phyloP scores from a whole-genome alignment of 2,329 filamentous ascomycete species.

The Epichloe baconii region DNA sequence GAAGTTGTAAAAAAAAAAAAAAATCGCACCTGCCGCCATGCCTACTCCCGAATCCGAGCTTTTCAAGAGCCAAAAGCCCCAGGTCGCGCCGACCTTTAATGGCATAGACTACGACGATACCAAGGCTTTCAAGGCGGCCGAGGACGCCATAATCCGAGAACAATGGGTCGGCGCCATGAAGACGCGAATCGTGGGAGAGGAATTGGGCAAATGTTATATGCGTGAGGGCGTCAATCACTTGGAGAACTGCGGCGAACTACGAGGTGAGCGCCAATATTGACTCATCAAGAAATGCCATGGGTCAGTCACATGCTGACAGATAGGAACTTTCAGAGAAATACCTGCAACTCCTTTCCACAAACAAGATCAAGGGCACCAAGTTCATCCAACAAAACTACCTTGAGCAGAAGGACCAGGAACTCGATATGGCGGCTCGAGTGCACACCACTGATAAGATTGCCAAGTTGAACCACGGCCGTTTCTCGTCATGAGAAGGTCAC shows the following conservation, averaged over 20 bases:
- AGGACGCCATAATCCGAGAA: slow-evolving; percentile 71
- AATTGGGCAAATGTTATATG: slow-evolving; percentile 77
- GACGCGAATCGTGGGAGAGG: slow-evolving; percentile 68
- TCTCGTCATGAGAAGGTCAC: slow-evolving; percentile 15
- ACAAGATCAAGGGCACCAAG: slow-evolving; percentile 66
- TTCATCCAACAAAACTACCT: slow-evolving; percentile 71
- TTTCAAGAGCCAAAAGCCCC: slow-evolving; percentile 76
- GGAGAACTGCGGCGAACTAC: slow-evolving; percentile 70
- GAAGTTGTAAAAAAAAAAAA: background rate
- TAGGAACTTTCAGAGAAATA: slow-evolving; percentile 50
- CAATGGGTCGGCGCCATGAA: slow-evolving; percentile 89
- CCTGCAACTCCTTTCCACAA: slow-evolving; percentile 60
- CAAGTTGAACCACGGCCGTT: slow-evolving; percentile 23
- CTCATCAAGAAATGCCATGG: too few relatives aligned
- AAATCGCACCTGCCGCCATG: slow-evolving; percentile 35
- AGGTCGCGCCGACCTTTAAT: slow-evolving; percentile 70
- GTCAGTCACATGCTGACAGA: background rate
- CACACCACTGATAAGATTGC: slow-evolving; percentile 27
- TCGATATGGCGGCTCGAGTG: slow-evolving; percentile 25
- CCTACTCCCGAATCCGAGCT: slow-evolving; percentile 71
- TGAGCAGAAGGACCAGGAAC: slow-evolving; percentile 33
- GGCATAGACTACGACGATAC: slow-evolving; percentile 81
- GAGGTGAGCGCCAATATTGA: slow-evolving; percentile 41
- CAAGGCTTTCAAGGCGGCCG: slow-evolving; percentile 65
- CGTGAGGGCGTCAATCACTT: slow-evolving; percentile 76